Evolutionary conservation across 257 asterid species (phyloP), one percentile per base, ranked within the genome.

Genomic region (Nicotiana noctiflora): DNA sequence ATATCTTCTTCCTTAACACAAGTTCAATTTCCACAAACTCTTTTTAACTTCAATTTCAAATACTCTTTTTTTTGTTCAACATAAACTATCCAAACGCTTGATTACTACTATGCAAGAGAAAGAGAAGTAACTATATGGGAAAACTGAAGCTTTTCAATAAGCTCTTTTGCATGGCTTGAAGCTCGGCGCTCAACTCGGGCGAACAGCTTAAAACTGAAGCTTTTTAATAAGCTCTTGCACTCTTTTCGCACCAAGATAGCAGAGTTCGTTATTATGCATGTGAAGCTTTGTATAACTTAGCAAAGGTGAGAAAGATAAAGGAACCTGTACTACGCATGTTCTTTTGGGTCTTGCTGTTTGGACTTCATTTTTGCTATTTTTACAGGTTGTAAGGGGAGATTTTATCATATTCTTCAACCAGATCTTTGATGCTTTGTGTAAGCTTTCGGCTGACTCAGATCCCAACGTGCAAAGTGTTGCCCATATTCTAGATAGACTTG

Each of bases 401-500:
- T 96, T 96, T 82, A 96, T 96, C 62, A 94, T 96, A 85, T 94
- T 91, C 90, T 96, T 96, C 95, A 96, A 96, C 88, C 90, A 94
- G 80, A 96, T 96, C 76, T 96, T 96, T 89, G 99, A 96, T 80
- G 96, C 97, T 3, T 85, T 96, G 49, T 94, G 98, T 86, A 96
- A 93, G 94, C 99, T 96, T 82, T 92, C 99, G 1, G 99, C 99
- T 76, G 99, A 96, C 86, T 87, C 97, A 60, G 99, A 94, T 88
- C 86, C 98, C 90, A 96, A 88, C 83, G 99, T 96, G 67, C 99
- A 96, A 87, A 96, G 98, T 93, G 99, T 98, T 88, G 99, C 99
- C 70, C 99, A 96, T 92, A 98, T 96, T 79, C 89, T 96, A 80
- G 99, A 96, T 85, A 94, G 98, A 83, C 98, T 96, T 85, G 99